Percentiles rank a stretch among this genome's conserved stretches.
phyloP scores from a whole-genome alignment of 2,329 filamentous ascomycete species.

The Rhynchosporium graminicola region DNA sequence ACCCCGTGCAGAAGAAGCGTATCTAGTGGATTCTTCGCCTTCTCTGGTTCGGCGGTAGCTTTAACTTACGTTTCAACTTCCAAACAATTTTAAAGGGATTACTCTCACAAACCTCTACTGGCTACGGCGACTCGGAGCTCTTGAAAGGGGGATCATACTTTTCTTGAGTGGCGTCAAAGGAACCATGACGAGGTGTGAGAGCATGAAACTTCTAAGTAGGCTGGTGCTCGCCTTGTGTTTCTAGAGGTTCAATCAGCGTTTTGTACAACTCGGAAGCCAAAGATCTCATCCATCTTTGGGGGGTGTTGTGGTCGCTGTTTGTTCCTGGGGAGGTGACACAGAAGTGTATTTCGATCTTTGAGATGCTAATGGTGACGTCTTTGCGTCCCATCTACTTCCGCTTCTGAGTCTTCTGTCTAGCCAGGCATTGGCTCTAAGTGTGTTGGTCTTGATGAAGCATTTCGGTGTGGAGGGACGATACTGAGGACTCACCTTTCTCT shows the following conservation, averaged over 20 bases:
- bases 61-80: conserved; percentile 3
- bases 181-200: neutral
- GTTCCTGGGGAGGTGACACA: conserved; percentile 12
- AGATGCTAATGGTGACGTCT: neutral
- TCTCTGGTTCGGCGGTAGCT: neutral
- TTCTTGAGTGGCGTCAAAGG: neutral
- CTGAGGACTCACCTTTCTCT: conserved; percentile 6
- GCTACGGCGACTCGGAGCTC: neutral
- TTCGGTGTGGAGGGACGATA: conserved; percentile 10
- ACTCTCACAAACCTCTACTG: neutral
- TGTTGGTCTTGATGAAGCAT: neutral
- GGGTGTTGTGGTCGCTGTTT: neutral
- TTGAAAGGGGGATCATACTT: neutral
- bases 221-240: conserved; percentile 10
- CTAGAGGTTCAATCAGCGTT: conserved; percentile 2
- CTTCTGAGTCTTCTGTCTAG: neutral
- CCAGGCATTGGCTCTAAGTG: conserved; percentile 1
- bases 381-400: neutral
- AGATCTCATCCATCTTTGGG: conserved; percentile 2
- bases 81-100: neutral
- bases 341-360: conserved; percentile 8
- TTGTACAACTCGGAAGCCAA: conserved; percentile 4
- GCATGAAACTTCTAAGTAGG: neutral
- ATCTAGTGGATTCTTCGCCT: neutral
- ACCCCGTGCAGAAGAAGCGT: conserved; percentile 3